Conservation (phyloP, 2,329 filamentous ascomycete genomes). For the Pseudogymnoascus sp. region DNA sequence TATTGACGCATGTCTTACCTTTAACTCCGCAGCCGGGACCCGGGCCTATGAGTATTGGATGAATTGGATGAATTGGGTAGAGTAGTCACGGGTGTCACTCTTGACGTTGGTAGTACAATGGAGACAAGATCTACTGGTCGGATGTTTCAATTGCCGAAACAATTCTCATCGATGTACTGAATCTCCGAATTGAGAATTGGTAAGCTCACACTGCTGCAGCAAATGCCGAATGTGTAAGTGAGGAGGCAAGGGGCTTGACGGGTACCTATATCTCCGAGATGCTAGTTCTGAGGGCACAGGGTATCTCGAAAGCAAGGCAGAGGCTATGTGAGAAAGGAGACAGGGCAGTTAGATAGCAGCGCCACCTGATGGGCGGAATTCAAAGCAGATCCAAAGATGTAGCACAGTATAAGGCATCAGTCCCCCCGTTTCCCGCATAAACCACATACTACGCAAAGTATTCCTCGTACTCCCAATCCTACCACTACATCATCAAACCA, state of each 20-base stretch:
- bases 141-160: constrained; percentile 1
- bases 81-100: background rate
- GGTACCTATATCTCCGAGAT: background rate
- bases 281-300: background rate
- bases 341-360: background rate
- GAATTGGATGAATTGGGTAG: background rate
- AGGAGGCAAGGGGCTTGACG: background rate
- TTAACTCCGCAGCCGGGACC: background rate
- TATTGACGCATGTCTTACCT: background rate
- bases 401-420: constrained; percentile 5
- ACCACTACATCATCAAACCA: background rate
- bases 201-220: background rate
- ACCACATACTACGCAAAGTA: background rate
- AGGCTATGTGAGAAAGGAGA: background rate
- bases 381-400: background rate
- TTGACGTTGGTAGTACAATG: background rate
- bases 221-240: background rate
- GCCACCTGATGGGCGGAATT: background rate
- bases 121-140: background rate
- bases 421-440: background rate
- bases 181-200: background rate
- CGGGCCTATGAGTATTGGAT: background rate
- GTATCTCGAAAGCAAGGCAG: background rate
- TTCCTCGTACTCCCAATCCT: too few species aligned
- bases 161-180: background rate